Percentiles rank a stretch among this genome's conserved stretches.
Evolutionary conservation across 306 rosid genomes (phyloP).

Genomic region (Glycine tomentella): DNA sequence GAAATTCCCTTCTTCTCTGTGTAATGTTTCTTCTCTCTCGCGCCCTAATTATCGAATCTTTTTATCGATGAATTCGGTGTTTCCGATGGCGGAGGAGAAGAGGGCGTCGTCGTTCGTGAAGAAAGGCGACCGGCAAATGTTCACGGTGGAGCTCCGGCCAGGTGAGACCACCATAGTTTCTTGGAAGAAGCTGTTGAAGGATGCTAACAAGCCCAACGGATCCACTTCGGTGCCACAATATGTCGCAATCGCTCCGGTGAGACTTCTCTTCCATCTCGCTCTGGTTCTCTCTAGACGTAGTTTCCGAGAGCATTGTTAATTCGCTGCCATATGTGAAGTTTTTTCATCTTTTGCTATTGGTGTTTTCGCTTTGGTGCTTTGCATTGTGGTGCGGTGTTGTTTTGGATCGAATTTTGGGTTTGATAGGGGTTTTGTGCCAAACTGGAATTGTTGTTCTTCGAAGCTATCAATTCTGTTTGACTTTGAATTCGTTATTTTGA

Average conservation of each 20-base stretch:
- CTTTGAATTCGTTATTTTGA: not conserved
- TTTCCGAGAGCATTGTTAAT: conserved; percentile 32
- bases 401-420: conserved; percentile 35
- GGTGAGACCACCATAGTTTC: conserved; percentile 99
- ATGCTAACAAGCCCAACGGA: conserved; percentile 69
- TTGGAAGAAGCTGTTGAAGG: conserved; percentile 95
- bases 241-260: conserved; percentile 84
- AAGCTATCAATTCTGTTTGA: not conserved
- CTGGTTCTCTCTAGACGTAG: not conserved
- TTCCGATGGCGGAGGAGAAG: conserved; percentile 73
- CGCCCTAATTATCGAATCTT: conserved; percentile 54
- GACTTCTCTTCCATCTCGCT: conserved; percentile 38
- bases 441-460: conserved; percentile 8
- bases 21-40: conserved; percentile 40
- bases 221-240: conserved; percentile 62
- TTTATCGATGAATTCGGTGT: not conserved
- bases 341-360: conserved; percentile 18
- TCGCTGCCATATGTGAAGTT: not conserved
- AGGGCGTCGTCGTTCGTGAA: conserved; percentile 73
- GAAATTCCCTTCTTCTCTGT: conserved; percentile 20
- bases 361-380: conserved; percentile 22
- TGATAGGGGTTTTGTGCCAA: conserved; percentile 21
- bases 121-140: conserved; percentile 85
- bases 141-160: conserved; percentile 96
- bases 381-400: conserved; percentile 9